Conservation (phyloP, 306 rosid species). For the Prunus davidiana region DNA sequence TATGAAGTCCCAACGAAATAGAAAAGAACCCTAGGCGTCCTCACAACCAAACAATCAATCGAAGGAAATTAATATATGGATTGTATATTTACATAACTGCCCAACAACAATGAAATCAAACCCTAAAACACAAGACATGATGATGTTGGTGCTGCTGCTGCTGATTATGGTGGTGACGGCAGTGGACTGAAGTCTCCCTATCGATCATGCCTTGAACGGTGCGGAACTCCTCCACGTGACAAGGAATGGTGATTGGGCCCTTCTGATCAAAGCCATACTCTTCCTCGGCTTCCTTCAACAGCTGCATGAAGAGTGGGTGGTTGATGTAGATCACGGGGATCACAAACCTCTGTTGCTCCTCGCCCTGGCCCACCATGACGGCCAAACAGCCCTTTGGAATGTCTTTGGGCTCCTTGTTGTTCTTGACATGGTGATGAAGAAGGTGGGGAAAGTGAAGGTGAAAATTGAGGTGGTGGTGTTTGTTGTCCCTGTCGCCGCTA, state of each 20-base stretch:
- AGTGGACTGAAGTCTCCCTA: slow-evolving; percentile 33
- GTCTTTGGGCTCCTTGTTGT: slow-evolving; percentile 39
- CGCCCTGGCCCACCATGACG: slow-evolving; percentile 68
- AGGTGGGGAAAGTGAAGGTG: slow-evolving; percentile 43
- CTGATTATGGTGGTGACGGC: slow-evolving; percentile 34
- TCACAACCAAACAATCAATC: neutral
- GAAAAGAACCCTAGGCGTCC: neutral
- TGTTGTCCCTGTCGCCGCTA: neutral
- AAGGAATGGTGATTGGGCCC: slow-evolving; percentile 87
- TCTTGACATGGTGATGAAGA: slow-evolving; percentile 26
- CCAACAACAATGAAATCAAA: slow-evolving; percentile 22
- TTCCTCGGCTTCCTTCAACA: slow-evolving; percentile 77
- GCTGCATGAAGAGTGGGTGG: slow-evolving; percentile 74
- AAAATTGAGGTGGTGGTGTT: slow-evolving; percentile 21
- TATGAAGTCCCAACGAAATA: neutral
- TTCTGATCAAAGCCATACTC: slow-evolving; percentile 82
- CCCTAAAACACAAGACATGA: slow-evolving; percentile 65
- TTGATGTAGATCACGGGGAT: slow-evolving; percentile 81
- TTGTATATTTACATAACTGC: neutral
- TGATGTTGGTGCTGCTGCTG: slow-evolving; percentile 1
- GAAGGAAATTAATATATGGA: no score
- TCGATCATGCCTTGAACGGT: slow-evolving; percentile 66
- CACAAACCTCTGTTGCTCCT: slow-evolving; percentile 71
- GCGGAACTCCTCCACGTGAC: slow-evolving; percentile 75
- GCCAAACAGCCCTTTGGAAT: slow-evolving; percentile 87